These are phyloP conservation scores for Trichoderma breve DNA, from an alignment of 2,329 filamentous ascomycete species.

Conservation along the genomic window DNA sequence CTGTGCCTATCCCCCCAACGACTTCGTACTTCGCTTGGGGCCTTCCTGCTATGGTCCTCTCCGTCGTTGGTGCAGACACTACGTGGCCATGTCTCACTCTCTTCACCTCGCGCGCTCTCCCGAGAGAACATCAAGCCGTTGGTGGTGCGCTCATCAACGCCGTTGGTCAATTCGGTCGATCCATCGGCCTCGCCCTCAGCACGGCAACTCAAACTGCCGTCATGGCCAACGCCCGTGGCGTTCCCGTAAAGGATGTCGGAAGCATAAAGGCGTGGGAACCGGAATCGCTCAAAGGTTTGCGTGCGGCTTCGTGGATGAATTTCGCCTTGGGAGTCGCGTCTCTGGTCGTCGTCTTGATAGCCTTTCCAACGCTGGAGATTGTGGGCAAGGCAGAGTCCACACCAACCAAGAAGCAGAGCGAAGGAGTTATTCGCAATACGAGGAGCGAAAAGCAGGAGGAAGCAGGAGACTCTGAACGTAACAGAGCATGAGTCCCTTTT, in stretches of 20 bases:
- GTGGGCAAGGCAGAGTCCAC: slow-evolving; percentile 42
- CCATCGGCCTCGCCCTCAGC: slow-evolving; percentile 63
- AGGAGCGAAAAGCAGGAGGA: background rate
- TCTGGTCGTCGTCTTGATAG: slow-evolving; percentile 43
- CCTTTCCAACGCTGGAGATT: slow-evolving; percentile 53
- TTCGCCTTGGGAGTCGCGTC: slow-evolving; percentile 47
- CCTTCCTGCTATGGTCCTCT: slow-evolving; percentile 63
- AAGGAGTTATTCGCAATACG: background rate
- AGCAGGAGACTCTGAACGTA: background rate
- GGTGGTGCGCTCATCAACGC: slow-evolving; percentile 68
- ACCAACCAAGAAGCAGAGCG: slow-evolving; percentile 12
- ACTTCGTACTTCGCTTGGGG: slow-evolving; percentile 68
- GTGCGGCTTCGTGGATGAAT: slow-evolving; percentile 53
- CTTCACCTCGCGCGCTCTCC: slow-evolving; percentile 62
- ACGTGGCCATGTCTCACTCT: slow-evolving; percentile 64
- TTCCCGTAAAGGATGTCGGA: slow-evolving; percentile 45
- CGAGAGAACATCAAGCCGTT: slow-evolving; percentile 62
- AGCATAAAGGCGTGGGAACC: slow-evolving; percentile 43
- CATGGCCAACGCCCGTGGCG: slow-evolving; percentile 48
- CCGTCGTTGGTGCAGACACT: slow-evolving; percentile 65
- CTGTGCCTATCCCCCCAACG: slow-evolving; percentile 57
- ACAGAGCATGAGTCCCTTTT: background rate
- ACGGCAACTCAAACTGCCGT: slow-evolving; percentile 64
- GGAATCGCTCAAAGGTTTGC: slow-evolving; percentile 47
- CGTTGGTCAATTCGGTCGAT: slow-evolving; percentile 62